Percentiles rank a stretch among this genome's conserved stretches.
Conservation (phyloP, 192 early-diverging fungal species). For the Backusella luteola region DNA sequence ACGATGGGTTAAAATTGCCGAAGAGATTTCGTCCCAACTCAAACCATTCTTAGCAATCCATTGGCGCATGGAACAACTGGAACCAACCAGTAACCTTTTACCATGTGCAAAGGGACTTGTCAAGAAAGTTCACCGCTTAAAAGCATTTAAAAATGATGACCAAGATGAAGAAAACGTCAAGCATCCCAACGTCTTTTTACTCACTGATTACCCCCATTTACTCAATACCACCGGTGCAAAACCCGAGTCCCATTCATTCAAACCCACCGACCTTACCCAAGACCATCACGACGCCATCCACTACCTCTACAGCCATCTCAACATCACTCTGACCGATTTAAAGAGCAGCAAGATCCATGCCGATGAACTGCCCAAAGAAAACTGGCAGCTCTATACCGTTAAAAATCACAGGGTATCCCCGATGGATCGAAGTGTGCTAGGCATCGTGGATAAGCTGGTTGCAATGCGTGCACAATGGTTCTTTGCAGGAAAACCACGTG, state of each 20-base stretch:
- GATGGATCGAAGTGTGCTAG: constrained; percentile 16
- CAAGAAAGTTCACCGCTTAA: constrained; percentile 6
- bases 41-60: constrained; percentile 40
- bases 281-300: constrained; percentile 36
- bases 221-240: constrained; percentile 18
- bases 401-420: not conserved
- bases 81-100: constrained; percentile 18
- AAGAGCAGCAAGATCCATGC: constrained; percentile 8
- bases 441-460: constrained; percentile 39
- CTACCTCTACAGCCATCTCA: constrained; percentile 26
- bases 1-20: constrained; percentile 23
- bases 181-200: constrained; percentile 28
- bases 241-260: constrained; percentile 38
- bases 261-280: constrained; percentile 9
- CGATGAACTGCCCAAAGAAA: constrained; percentile 15
- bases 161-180: not conserved
- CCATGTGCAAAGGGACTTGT: constrained; percentile 32
- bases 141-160: not conserved
- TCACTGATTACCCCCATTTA: constrained; percentile 43
- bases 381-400: constrained; percentile 26
- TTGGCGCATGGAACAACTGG: constrained; percentile 41
- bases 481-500: constrained; percentile 24
- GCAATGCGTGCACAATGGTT: constrained; percentile 41
- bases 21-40: constrained; percentile 26
- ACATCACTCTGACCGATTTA: constrained; percentile 28